Conservation (phyloP, 192 early-diverging fungal genomes). For the Podila horticola region DNA sequence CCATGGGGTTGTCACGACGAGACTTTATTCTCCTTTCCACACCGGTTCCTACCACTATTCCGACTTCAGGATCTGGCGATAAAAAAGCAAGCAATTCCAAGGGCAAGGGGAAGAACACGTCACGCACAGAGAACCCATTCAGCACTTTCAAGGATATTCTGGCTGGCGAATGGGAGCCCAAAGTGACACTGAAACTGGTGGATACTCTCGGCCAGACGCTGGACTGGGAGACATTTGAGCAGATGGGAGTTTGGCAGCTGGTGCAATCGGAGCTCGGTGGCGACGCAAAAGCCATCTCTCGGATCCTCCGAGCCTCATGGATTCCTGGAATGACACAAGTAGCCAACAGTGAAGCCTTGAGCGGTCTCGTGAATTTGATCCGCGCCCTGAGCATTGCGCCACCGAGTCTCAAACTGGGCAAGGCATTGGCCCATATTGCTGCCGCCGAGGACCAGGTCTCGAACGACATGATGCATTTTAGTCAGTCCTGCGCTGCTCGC, state of each 20-base stretch:
- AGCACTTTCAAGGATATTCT: background rate
- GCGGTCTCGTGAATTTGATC: slow-evolving; percentile 56
- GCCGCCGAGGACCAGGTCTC: slow-evolving; percentile 7
- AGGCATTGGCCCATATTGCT: slow-evolving; percentile 20
- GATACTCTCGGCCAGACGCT: slow-evolving; percentile 34
- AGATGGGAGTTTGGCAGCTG: slow-evolving; percentile 69
- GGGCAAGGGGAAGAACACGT: slow-evolving; percentile 8
- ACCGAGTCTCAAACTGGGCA: slow-evolving; percentile 21
- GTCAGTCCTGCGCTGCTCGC: slow-evolving; percentile 12
- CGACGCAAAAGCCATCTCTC: slow-evolving; percentile 1
- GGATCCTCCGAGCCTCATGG: slow-evolving; percentile 23
- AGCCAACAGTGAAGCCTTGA: slow-evolving; percentile 56
- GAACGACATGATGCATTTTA: slow-evolving; percentile 27
- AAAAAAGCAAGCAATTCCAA: slow-evolving; percentile 2
- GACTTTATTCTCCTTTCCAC: slow-evolving; percentile 24
- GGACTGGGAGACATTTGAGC: slow-evolving; percentile 64
- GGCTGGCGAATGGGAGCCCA: slow-evolving; percentile 11
- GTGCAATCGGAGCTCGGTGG: slow-evolving; percentile 55
- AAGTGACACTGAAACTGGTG: background rate
- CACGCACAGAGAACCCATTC: background rate
- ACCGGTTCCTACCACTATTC: background rate
- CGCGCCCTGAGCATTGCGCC: slow-evolving; percentile 31
- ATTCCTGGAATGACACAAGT: slow-evolving; percentile 9
- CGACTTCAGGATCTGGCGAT: background rate
- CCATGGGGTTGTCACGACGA: slow-evolving; percentile 11